Evolutionary conservation across 2,329 filamentous ascomycete species (phyloP), one percentile per base, ranked within the genome.

Genomic region (Alternaria angustiovoidea): DNA sequence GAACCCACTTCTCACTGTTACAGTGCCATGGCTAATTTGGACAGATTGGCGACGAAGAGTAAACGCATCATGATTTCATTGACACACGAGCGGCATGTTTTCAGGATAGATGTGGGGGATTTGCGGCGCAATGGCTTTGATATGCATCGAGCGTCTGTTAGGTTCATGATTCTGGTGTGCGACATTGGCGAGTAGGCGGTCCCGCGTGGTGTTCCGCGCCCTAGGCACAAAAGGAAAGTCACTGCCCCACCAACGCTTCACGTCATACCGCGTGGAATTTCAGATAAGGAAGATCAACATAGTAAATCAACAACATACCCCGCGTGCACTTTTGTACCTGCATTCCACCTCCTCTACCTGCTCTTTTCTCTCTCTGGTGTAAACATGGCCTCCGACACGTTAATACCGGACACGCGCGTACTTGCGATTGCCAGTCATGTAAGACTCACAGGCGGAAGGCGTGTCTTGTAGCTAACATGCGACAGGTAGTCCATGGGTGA

Each of bases 351-450:
- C 14, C 5, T 38, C 56, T 30, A 38, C 42, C 48, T 44, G 38
- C 30, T 18, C 43, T 11, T 18, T n/a, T 18, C 26, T 26, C 46
- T 47, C 58, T 54, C 63, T 30, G 51, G 58, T 51, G 41, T 49
- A 47, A 54, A 30, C 8, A 79, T 75, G 74, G 69, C 69, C 42
- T 69, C 72, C 51, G 80, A 82, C 61, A 69, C 69, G 46, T 70
- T 80, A 55, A 81, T 88, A 49, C 87, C 87, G 24, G 87, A 89
- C 68, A 89, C 87, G 52, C 82, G 85, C 71, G 93, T 97, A 63
- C 85, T 97, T 75, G 93, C 94, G 59, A 87, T 97, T 71, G 93
- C 94, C 77, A 97, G 94, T 81, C 94, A 97, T 94, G 94, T 97
- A 90, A 81, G 90, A 80, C 63, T 72, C 71, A 71, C 47, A 49